Conservation (phyloP, 371 early-diverging fungal genomes). For the Mortierella sp. region DNA sequence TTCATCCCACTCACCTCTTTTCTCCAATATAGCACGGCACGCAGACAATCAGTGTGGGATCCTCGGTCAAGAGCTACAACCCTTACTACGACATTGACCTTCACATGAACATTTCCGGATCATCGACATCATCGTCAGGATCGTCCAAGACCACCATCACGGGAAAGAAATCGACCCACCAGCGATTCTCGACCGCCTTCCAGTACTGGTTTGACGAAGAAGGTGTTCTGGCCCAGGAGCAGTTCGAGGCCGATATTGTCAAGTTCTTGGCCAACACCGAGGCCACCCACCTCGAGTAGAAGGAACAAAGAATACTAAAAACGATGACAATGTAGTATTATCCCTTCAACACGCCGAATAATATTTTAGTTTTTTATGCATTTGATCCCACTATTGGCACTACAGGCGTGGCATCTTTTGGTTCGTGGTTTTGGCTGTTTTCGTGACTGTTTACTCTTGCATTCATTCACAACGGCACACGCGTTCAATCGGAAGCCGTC, state of each 20-base stretch:
- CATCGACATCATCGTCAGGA: not conserved
- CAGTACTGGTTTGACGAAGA: conserved; percentile 56
- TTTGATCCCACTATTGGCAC: not conserved
- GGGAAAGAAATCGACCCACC: conserved; percentile 39
- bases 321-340: not conserved
- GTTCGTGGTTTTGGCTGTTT: not conserved
- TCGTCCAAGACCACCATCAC: not conserved
- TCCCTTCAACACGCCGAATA: not conserved
- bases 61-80: conserved; percentile 43
- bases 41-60: conserved; percentile 35
- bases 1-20: not conserved
- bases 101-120: conserved; percentile 23
- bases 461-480: not conserved
- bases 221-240: conserved; percentile 50
- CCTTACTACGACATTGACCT: conserved; percentile 52
- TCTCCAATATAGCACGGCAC: conserved; percentile 25
- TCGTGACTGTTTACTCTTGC: not conserved
- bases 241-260: conserved; percentile 42
- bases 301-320: not conserved
- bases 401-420: not conserved
- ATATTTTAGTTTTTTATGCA: not conserved
- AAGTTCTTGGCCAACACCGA: conserved; percentile 56
- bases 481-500: not conserved
- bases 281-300: conserved; percentile 47
- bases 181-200: conserved; percentile 53